Conservation (phyloP, 2,329 filamentous ascomycete species). For the Cladophialophora carrionii region DNA sequence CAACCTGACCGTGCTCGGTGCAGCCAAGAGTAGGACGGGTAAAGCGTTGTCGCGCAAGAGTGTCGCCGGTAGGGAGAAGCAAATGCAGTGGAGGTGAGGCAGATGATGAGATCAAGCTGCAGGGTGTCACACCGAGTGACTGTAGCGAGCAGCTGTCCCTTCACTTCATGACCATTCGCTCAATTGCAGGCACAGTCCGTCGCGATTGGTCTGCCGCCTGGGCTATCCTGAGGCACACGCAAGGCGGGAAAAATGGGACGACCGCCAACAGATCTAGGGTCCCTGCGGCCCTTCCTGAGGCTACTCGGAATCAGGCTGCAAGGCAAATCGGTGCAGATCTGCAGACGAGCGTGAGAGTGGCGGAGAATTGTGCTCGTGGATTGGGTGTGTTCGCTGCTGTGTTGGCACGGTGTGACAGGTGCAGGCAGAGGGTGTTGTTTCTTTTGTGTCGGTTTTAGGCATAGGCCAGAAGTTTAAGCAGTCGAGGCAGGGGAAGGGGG, state of each 20-base stretch:
- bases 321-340: conserved; percentile 18
- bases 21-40: conserved; percentile 11
- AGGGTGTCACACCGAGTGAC: conserved; percentile 11
- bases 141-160: conserved; percentile 11
- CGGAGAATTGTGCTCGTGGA: conserved; percentile 5
- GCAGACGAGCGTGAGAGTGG: conserved; percentile 9
- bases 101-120: conserved; percentile 23
- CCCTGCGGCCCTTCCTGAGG: conserved; percentile 22
- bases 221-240: conserved; percentile 14
- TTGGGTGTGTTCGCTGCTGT: conserved; percentile 23
- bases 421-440: conserved; percentile 18
- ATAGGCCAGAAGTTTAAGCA: conserved; percentile 20
- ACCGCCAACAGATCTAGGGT: conserved; percentile 17
- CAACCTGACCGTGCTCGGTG: conserved; percentile 9
- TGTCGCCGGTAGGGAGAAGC: background rate
- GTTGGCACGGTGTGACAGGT: conserved; percentile 29
- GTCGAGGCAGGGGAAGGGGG: background rate
- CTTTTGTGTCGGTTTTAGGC: conserved; percentile 31
- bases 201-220: conserved; percentile 5
- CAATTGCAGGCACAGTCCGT: conserved; percentile 15
- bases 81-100: conserved; percentile 10
- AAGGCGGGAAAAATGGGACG: conserved; percentile 14
- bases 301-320: conserved; percentile 15
- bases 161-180: conserved; percentile 17
- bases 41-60: conserved; percentile 11